phyloP scores from a whole-genome alignment of 768 basidiomycete genomes.

The Auricularia cornea region DNA sequence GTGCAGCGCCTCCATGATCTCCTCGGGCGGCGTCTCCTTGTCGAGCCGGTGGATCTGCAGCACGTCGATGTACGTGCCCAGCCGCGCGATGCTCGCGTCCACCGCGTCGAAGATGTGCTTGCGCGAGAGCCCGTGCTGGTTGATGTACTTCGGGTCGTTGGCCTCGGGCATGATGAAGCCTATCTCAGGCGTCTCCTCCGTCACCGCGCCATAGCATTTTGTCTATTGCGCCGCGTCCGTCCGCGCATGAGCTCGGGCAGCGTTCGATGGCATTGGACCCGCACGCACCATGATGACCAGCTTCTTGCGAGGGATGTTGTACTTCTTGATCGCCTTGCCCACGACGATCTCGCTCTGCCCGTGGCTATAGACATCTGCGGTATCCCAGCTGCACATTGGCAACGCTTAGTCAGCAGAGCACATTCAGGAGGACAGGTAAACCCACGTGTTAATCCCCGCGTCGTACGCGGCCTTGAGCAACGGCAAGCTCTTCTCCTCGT shows the following conservation, averaged over 20 bases:
- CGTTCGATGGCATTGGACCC: too few species aligned
- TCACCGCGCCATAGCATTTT: slow-evolving; percentile 18
- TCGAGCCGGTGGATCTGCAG: slow-evolving; percentile 42
- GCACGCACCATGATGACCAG: slow-evolving; percentile 20
- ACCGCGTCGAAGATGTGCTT: slow-evolving; percentile 44
- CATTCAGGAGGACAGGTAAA: too few species aligned
- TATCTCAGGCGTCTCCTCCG: slow-evolving; percentile 4
- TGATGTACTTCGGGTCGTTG: slow-evolving; percentile 5
- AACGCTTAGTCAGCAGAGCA: too few species aligned
- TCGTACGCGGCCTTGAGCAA: slow-evolving; percentile 40
- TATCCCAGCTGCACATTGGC: neutral
- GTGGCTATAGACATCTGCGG: slow-evolving; percentile 3
- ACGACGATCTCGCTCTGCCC: slow-evolving; percentile 31
- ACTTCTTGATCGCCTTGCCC: slow-evolving; percentile 30
- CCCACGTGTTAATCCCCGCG: neutral
- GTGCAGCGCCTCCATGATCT: slow-evolving; percentile 59
- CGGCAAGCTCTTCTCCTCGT: slow-evolving; percentile 36
- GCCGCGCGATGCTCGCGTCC: slow-evolving; percentile 30
- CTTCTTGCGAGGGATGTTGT: slow-evolving; percentile 24
- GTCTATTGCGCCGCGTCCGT: slow-evolving; percentile 6
- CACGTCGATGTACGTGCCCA: slow-evolving; percentile 35
- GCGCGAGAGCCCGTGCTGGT: slow-evolving; percentile 21
- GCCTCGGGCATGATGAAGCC: slow-evolving; percentile 1
- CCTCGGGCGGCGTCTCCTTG: slow-evolving; percentile 26
- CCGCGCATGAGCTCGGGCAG: too few species aligned